Evolutionary conservation across 257 asterid species (phyloP), one percentile per base, ranked within the genome.

Genomic region (Scutellaria baicalensis): DNA sequence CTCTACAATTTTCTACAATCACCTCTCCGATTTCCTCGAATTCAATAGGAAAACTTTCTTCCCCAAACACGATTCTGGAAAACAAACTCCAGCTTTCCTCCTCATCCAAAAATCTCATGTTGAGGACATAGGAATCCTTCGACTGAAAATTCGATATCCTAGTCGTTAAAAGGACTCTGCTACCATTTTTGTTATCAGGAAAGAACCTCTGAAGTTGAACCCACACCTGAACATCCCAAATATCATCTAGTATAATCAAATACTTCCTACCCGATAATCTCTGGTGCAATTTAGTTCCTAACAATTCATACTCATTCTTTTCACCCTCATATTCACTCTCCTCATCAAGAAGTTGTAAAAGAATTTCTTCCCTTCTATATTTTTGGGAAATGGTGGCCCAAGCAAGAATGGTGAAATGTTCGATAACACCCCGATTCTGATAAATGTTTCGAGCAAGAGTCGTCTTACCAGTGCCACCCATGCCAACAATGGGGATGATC

Each of bases 1-100:
- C 71, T 17, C 71, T 13, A 18, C 71, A 66, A 51, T 12, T 66
- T 14, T 66, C 50, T 31, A 50, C 71, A 9, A 66, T 66, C 38
- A 14, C 8, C 43, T 12, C 18, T 11, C 62, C 71, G 6, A 51
- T 36, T 36, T 12, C 17, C 16, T 66, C 39, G 17, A 66, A 36
- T 16, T 66, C 61, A 66, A 18, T 20, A 35, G 61, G 71, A 4
- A 36, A 66, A 3, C n/a, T 2, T 35, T 10, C 49, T n/a, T 33
- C 49, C 6, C 60, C 71, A 11, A 66, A 66, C 47, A 66, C 60
- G 38, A 11, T 66, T 33, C 12, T 16, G 4, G 38, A 16, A 42
- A 66, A 66, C 35, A 66, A 3, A 35, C 6, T 14, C 71, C 71
- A 66, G 36, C 61, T 66, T 9, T 36, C 33, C 8, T 1, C 38